Conservation (phyloP, 305 asterid genomes). For the Plantago coronopus region DNA sequence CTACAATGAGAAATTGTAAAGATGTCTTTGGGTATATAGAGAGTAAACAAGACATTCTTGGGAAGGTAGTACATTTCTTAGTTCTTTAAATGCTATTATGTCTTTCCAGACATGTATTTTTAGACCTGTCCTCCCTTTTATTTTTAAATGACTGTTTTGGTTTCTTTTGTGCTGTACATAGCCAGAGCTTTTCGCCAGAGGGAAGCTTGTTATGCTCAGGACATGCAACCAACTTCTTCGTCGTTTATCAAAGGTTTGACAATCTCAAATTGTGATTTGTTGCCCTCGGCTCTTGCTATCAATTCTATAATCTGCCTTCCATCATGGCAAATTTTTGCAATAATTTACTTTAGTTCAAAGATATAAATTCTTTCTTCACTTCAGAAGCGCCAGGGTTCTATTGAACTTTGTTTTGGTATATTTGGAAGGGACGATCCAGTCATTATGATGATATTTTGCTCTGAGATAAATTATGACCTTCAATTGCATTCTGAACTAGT, state of each 20-base stretch:
- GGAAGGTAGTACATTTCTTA: conserved; percentile 56
- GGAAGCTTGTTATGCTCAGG: conserved; percentile 97
- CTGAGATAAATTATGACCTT: conserved; percentile 3
- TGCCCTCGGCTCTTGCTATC: not conserved
- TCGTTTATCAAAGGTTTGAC: conserved; percentile 84
- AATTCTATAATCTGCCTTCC: no score
- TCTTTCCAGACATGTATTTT: not conserved
- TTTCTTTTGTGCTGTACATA: conserved; percentile 26
- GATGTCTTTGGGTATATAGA: conserved; percentile 89
- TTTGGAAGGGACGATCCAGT: not conserved
- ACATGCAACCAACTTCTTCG: conserved; percentile 99
- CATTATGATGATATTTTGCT: no score
- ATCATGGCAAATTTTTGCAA: no score
- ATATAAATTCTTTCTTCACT: conserved; percentile 4
- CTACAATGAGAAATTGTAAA: conserved; percentile 96
- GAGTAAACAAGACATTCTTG: conserved; percentile 92
- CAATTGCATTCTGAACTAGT: conserved; percentile 1
- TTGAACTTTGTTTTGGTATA: conserved; percentile 8
- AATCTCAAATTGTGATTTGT: conserved; percentile 18
- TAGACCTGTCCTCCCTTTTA: conserved; percentile 17
- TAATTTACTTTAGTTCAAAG: conserved; percentile 1
- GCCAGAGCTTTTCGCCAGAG: conserved; percentile 98
- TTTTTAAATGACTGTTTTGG: conserved; percentile 2
- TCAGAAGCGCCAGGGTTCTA: conserved; percentile 4
- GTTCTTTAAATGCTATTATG: conserved; percentile 13